Percentiles rank a stretch among this genome's conserved stretches.
These are phyloP conservation scores for Neltuma alba DNA, from an alignment of 306 rosid genomes.

Conservation along the genomic window DNA sequence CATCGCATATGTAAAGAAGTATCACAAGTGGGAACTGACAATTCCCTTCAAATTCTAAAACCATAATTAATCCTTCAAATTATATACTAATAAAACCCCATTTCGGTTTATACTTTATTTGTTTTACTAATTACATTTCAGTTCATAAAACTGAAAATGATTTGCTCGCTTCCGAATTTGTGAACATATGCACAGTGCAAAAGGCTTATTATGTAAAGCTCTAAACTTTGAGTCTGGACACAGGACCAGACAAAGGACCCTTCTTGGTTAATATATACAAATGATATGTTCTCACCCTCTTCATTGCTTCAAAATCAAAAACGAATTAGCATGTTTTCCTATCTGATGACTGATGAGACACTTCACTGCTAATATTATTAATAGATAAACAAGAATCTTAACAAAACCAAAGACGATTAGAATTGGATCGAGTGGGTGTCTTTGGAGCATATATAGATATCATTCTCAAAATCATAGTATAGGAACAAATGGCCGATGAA, in stretches of 20 bases:
- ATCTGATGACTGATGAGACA: no score
- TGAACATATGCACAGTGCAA: no score
- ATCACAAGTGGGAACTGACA: conserved; percentile 1
- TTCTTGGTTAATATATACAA: not conserved
- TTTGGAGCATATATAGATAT: not conserved
- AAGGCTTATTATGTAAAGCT: not conserved
- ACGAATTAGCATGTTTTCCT: not conserved
- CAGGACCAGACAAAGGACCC: not conserved
- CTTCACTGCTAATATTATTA: not conserved
- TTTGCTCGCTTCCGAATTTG: no score
- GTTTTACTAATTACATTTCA: not conserved
- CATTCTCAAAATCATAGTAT: not conserved
- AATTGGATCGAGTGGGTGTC: not conserved
- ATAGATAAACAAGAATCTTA: not conserved
- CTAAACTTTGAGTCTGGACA: not conserved
- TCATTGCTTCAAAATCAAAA: not conserved
- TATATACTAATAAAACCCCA: not conserved
- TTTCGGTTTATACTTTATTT: not conserved
- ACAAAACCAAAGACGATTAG: not conserved
- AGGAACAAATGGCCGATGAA: no score
- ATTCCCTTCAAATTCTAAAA: conserved; percentile 29
- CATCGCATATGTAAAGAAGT: conserved; percentile 15
- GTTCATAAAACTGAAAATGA: not conserved
- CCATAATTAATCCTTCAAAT: not conserved
- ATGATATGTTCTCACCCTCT: not conserved